Percentiles rank a stretch among this genome's conserved stretches.
Conservation (phyloP, 441 rosid species). For the Corymbia calophylla region DNA sequence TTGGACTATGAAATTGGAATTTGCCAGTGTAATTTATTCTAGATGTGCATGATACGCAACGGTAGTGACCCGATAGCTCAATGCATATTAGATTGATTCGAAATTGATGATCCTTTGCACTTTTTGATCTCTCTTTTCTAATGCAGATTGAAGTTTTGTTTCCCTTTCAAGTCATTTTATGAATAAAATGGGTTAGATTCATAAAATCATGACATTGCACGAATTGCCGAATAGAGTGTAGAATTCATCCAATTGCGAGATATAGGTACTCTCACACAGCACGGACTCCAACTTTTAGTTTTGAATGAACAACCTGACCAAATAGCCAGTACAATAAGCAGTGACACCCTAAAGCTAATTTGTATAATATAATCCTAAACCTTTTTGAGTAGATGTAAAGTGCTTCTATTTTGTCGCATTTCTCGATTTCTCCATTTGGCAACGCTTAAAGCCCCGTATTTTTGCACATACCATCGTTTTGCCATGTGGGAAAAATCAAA, state of each 20-base stretch:
- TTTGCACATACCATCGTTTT: too few species aligned
- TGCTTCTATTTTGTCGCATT: accelerated
- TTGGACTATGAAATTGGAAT: not conserved
- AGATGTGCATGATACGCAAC: accelerated
- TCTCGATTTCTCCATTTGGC: not conserved
- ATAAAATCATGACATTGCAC: not conserved
- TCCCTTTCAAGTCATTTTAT: not conserved
- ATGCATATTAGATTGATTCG: not conserved
- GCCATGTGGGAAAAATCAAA: too few species aligned
- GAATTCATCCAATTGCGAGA: not conserved
- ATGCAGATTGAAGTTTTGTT: not conserved
- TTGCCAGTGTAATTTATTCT: not conserved
- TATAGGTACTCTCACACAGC: not conserved
- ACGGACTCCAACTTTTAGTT: not conserved
- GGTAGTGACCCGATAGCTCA: accelerated
- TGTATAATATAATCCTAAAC: not conserved
- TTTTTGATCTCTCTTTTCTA: not conserved
- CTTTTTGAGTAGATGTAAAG: not conserved
- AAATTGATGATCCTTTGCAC: not conserved
- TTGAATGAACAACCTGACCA: too few species aligned
- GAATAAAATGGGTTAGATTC: not conserved
- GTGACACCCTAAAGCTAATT: not conserved
- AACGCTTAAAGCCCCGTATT: not conserved
- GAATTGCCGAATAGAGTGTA: accelerated
- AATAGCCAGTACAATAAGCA: not conserved